Percentiles rank a stretch among this genome's conserved stretches.
phyloP scores from a whole-genome alignment of 495 filamentous ascomycete genomes.

The Talaromyces adpressus region DNA sequence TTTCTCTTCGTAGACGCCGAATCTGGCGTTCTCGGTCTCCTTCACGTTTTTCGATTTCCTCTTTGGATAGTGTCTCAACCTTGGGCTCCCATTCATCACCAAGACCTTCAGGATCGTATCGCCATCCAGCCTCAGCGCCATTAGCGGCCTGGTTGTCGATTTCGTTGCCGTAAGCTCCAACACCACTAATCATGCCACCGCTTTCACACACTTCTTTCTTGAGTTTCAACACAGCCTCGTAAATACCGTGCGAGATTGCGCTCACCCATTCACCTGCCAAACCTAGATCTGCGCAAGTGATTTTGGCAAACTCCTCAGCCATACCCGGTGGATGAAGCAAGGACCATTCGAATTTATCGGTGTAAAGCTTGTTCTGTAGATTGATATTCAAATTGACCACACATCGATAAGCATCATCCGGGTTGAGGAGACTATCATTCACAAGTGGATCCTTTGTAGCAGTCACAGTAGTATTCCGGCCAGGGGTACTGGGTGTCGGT shows the following conservation, averaged over 20 bases:
- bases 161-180: constrained; percentile 63
- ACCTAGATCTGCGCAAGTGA: constrained; percentile 86
- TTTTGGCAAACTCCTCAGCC: constrained; percentile 84
- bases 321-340: constrained; percentile 85
- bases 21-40: constrained; percentile 91
- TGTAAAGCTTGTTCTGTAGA: constrained; percentile 84
- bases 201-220: constrained; percentile 96
- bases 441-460: constrained; percentile 35
- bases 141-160: constrained; percentile 86
- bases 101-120: constrained; percentile 84
- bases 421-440: constrained; percentile 59
- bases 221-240: constrained; percentile 84
- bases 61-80: constrained; percentile 81
- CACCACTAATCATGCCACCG: constrained; percentile 67
- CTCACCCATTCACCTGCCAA: constrained; percentile 89
- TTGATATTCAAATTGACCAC: constrained; percentile 90
- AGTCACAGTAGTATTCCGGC: constrained; percentile 25
- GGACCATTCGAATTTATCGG: constrained; percentile 98
- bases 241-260: constrained; percentile 91
- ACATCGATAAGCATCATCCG: constrained; percentile 87
- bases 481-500: constrained; percentile 40
- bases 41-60: constrained; percentile 97
- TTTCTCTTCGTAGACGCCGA: constrained; percentile 78
- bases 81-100: constrained; percentile 93
- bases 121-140: constrained; percentile 77